Base-by-base conservation (phyloP, 306 rosid species). In the Pterocarpus santalinus region DNA sequence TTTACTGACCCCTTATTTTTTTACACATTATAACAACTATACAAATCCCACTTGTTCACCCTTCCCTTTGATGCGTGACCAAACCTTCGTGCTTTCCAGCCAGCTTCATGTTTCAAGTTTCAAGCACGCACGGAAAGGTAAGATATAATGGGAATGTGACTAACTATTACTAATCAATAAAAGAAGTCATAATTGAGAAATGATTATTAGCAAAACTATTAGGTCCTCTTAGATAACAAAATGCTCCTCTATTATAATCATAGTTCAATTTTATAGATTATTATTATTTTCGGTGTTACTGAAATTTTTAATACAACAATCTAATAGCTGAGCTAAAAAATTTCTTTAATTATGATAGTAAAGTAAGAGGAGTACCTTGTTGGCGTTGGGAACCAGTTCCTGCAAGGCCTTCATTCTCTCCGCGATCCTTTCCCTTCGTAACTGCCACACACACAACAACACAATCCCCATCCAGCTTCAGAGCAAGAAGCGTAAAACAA, bases 351-450 rank as follows among this genome's bases (percentile, higher is more conserved):
- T 46, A 11, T 8, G 2, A 53, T 11, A n/a, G 7, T 53, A 15
- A 15, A 52, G 2, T 4, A n/a, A 53, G 2, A n/a, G 57, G 58
- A 2, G 15, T 64, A 93, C 99, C 98, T 96, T 93, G 87, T 96
- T 96, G 78, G 89, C 97, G 80, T 96, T 96, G 67, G 99, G 98
- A 90, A 96, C 98, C 51, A 92, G 91, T 86, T 96, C 99, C 72
- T 96, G 98, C 84, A 96, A 90, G 1, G 98, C 90, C 85, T 96
- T 96, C 98, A 96, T 96, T 83, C 97, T 90, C 91, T 96, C 97
- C 70, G 99, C 99, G 43, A 96, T 96, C 87, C 99, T 93, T 89
- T 96, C 99, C 72, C 99, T 88, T 68, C 99, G 89, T 84, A 96
- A 86, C 99, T 96, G 92, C 77, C 88, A 84, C 83, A 69, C 17